phyloP scores from a whole-genome alignment of 805 yeast genomes.

The Kodamaea laetipori region DNA sequence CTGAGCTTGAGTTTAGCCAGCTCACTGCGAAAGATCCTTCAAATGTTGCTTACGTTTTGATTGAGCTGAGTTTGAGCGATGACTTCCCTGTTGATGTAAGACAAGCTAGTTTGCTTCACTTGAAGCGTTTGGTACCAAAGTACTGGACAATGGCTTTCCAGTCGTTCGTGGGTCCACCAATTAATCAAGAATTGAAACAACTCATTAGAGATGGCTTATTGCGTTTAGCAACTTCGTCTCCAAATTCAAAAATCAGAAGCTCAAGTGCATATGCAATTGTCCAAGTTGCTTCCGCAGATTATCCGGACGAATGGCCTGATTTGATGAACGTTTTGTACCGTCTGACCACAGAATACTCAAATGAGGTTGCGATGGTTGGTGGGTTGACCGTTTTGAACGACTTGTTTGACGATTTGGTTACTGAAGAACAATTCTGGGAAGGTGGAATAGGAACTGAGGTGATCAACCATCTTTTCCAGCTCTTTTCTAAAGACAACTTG shows the following conservation, averaged over 20 bases:
- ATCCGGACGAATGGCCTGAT: slow-evolving; percentile 95
- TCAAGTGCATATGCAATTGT: slow-evolving; percentile 75
- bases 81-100: slow-evolving; percentile 39
- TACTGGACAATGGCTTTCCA: slow-evolving; percentile 86
- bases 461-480: slow-evolving; percentile 48
- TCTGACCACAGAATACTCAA: slow-evolving; percentile 33
- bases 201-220: slow-evolving; percentile 54
- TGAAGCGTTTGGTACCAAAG: slow-evolving; percentile 66
- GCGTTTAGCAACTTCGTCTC: slow-evolving; percentile 41
- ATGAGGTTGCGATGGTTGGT: slow-evolving; percentile 47
- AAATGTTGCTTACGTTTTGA: slow-evolving; percentile 42
- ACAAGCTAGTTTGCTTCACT: slow-evolving; percentile 66
- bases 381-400: slow-evolving; percentile 67
- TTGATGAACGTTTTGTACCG: slow-evolving; percentile 53
- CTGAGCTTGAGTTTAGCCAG: slow-evolving; percentile 53
- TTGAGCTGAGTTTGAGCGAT: slow-evolving; percentile 40
- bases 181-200: slow-evolving; percentile 54
- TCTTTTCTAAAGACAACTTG: slow-evolving; percentile 35
- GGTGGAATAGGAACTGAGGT: slow-evolving; percentile 65
- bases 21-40: slow-evolving; percentile 53
- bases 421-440: slow-evolving; percentile 84
- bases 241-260: slow-evolving; percentile 61
- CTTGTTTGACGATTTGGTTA: slow-evolving; percentile 79
- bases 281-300: slow-evolving; percentile 85
- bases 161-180: slow-evolving; percentile 68